Conservation (phyloP, 176 grass and related monocot species). For the Microstegium vimineum region DNA sequence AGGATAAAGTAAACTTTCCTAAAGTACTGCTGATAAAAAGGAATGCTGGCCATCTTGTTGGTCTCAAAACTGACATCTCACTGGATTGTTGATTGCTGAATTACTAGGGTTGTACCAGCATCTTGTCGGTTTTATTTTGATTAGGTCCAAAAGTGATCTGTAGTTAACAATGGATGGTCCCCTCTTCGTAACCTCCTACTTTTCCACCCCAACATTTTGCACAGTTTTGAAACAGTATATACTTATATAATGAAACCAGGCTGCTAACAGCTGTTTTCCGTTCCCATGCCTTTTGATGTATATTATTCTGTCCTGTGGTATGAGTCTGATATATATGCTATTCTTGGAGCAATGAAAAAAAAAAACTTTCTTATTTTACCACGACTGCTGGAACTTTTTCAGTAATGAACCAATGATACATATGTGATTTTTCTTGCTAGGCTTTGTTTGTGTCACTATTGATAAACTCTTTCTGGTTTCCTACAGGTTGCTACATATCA, state of each 20-base stretch:
- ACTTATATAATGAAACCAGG: slow-evolving; percentile 10
- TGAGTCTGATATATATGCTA: not conserved
- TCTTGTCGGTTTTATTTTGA: slow-evolving; percentile 21
- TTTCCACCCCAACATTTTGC: slow-evolving; percentile 10
- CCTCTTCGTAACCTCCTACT: slow-evolving; percentile 1
- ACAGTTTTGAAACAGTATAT: not conserved
- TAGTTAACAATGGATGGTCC: slow-evolving; percentile 21
- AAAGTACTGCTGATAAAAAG: slow-evolving; percentile 20
- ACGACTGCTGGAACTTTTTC: not conserved
- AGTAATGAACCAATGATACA: not conserved
- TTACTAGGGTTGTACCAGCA: slow-evolving; percentile 2
- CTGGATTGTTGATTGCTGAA: slow-evolving; percentile 11
- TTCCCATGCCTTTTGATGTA: slow-evolving; percentile 12
- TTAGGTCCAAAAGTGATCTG: slow-evolving; percentile 1
- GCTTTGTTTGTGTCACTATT: not conserved
- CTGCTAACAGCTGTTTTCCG: slow-evolving; percentile 24
- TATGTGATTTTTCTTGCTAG: slow-evolving; percentile 11
- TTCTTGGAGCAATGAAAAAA: not conserved
- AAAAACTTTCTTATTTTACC: not conserved
- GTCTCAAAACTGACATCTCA: slow-evolving; percentile 3
- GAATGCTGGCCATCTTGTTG: slow-evolving; percentile 7
- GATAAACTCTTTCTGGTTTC: slow-evolving; percentile 23
- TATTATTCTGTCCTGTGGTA: slow-evolving; percentile 7
- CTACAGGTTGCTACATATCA: slow-evolving; percentile 63
- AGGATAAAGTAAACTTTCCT: not conserved